Conservation (phyloP, 441 rosid genomes). For the Flueggea neowawraea region DNA sequence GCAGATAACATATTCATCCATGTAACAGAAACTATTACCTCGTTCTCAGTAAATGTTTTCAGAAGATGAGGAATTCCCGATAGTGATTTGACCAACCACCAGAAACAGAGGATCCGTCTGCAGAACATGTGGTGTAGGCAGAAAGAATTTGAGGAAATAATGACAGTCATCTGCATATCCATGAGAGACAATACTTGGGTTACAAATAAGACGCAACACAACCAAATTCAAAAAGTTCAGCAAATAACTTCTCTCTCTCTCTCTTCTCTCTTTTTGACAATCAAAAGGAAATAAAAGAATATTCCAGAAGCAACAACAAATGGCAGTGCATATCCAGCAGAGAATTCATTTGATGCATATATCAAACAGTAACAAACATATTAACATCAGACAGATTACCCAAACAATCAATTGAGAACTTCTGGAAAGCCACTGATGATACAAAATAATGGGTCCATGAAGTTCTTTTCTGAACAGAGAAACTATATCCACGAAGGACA, state of each 20-base stretch:
- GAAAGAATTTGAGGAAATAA: conserved; percentile 39
- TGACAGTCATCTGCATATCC: conserved; percentile 39
- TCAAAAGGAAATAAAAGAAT: background rate
- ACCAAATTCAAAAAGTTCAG: background rate
- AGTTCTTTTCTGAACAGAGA: conserved; percentile 40
- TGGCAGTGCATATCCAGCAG: background rate
- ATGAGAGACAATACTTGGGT: conserved; percentile 8
- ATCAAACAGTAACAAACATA: conserved; percentile 1
- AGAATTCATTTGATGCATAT: background rate
- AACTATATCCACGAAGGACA: conserved; percentile 56
- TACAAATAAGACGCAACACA: conserved; percentile 2
- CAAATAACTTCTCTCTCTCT: too few species aligned
- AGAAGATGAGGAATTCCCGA: conserved; percentile 44
- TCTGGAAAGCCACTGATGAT: conserved; percentile 53
- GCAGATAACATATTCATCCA: background rate
- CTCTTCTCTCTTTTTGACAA: too few species aligned
- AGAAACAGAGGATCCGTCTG: conserved; percentile 50
- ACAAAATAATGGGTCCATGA: conserved; percentile 32
- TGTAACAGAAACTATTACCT: conserved; percentile 36
- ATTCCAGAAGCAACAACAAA: background rate
- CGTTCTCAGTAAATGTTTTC: conserved; percentile 31
- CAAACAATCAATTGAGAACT: conserved; percentile 56
- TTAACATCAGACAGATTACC: conserved; percentile 43
- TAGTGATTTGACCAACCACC: conserved; percentile 69
- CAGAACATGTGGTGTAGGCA: conserved; percentile 34